A percentile compares a stretch with the other conserved stretches of the same genome.
Evolutionary conservation across 768 basidiomycete species (phyloP).

Genomic region (Ephemerocybe angulata): DNA sequence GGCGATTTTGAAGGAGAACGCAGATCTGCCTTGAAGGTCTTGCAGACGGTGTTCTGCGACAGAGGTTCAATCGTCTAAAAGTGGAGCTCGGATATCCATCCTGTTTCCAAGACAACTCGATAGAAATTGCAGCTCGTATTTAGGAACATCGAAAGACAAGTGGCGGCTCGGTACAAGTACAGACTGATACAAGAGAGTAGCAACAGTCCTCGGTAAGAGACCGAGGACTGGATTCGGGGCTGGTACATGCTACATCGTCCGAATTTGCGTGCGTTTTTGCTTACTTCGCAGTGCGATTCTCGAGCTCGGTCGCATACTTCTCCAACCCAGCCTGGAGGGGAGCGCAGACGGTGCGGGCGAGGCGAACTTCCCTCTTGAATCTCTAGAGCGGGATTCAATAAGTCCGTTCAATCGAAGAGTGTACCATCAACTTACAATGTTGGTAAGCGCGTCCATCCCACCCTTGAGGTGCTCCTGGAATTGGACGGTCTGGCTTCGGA

Average conservation of each 20-base stretch:
- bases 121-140: too few species aligned
- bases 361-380: background rate
- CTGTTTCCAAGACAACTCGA: too few species aligned
- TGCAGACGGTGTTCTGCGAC: too few species aligned
- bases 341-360: background rate
- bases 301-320: background rate
- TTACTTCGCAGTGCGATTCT: background rate
- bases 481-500: background rate
- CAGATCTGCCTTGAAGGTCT: too few species aligned
- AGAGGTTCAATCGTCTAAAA: too few species aligned
- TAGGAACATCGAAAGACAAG: too few species aligned
- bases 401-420: background rate
- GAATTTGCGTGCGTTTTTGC: background rate
- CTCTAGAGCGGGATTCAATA: background rate
- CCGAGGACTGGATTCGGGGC: too few species aligned
- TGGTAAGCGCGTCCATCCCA: background rate
- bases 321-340: background rate
- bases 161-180: too few species aligned
- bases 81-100: too few species aligned
- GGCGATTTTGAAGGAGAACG: too few species aligned
- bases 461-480: background rate
- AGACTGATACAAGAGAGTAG: too few species aligned
- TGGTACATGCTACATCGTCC: background rate
- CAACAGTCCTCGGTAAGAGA: too few species aligned
- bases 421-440: background rate